Evolutionary conservation across 495 filamentous ascomycete genomes (phyloP).

Genomic region (Hypoxylon lenormandii): DNA sequence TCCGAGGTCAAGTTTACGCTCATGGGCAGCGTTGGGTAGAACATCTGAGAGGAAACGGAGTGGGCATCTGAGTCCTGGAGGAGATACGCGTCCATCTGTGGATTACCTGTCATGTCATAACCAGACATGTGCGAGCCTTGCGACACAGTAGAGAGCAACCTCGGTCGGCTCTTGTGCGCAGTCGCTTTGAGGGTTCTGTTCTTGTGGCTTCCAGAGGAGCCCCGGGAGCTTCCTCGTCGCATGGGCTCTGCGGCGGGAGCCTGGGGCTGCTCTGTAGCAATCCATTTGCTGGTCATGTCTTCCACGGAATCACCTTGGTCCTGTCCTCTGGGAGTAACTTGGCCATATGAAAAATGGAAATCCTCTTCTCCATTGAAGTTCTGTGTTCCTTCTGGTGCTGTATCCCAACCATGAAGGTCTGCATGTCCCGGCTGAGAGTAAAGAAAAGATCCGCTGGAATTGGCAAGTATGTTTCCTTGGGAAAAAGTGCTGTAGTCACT

Average conservation of each 20-base stretch:
- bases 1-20: conserved; percentile 55
- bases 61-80: conserved; percentile 61
- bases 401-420: conserved; percentile 63
- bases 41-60: conserved; percentile 57
- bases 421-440: conserved; percentile 66
- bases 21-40: conserved; percentile 56
- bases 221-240: conserved; percentile 61
- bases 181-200: conserved; percentile 60
- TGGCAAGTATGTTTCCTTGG: conserved; percentile 61
- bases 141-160: conserved; percentile 59
- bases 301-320: conserved; percentile 60
- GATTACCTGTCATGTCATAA: conserved; percentile 64
- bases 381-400: conserved; percentile 66
- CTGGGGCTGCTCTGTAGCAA: conserved; percentile 49
- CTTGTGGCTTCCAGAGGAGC: conserved; percentile 63
- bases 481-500: conserved; percentile 65
- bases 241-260: conserved; percentile 60
- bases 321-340: conserved; percentile 63
- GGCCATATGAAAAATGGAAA: conserved; percentile 61
- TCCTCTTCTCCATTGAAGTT: conserved; percentile 67
- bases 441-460: conserved; percentile 64
- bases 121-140: conserved; percentile 61
- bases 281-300: conserved; percentile 61
- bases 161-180: conserved; percentile 58
- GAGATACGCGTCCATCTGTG: conserved; percentile 61